Conservation (phyloP, 2,329 filamentous ascomycete species). For the Botrytis deweyae region DNA sequence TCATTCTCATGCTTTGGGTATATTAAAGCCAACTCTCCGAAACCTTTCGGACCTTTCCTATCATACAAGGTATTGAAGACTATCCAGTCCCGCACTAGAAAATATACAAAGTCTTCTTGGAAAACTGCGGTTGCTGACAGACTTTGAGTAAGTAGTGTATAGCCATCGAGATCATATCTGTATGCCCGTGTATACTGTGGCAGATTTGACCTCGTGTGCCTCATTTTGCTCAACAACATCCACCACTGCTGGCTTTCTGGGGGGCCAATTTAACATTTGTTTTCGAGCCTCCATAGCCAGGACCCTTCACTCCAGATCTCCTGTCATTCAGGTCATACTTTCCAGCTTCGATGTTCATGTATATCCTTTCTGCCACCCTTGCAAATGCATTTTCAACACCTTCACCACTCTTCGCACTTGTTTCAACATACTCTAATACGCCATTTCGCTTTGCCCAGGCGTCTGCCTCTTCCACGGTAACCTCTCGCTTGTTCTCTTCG, state of each 20-base stretch:
- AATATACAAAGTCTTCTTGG: conserved; percentile 2
- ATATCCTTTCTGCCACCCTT: conserved; percentile 91
- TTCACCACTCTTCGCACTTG: conserved; percentile 91
- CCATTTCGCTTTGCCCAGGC: conserved; percentile 86
- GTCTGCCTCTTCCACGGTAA: conserved; percentile 78
- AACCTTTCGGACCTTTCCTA: conserved; percentile 8
- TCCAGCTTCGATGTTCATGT: conserved; percentile 93
- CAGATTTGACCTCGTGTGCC: not conserved
- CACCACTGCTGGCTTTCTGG: conserved; percentile 31
- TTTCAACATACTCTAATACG: conserved; percentile 92
- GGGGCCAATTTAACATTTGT: conserved; percentile 47
- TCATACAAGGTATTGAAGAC: conserved; percentile 13
- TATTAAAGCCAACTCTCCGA: not conserved
- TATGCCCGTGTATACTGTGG: not conserved
- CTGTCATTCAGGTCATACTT: conserved; percentile 89
- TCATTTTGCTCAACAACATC: conserved; percentile 31
- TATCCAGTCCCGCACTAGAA: conserved; percentile 13
- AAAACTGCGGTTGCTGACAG: not conserved
- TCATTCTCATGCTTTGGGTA: conserved; percentile 13
- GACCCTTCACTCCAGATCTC: conserved; percentile 83
- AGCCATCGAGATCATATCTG: not conserved
- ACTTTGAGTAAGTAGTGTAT: not conserved
- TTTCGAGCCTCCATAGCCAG: conserved; percentile 49
- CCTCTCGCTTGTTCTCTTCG: conserved; percentile 68
- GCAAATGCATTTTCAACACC: conserved; percentile 92